These are phyloP conservation scores for Coniochaeta sp. DNA, from an alignment of 2,329 filamentous ascomycete species.

Conservation along the genomic window DNA sequence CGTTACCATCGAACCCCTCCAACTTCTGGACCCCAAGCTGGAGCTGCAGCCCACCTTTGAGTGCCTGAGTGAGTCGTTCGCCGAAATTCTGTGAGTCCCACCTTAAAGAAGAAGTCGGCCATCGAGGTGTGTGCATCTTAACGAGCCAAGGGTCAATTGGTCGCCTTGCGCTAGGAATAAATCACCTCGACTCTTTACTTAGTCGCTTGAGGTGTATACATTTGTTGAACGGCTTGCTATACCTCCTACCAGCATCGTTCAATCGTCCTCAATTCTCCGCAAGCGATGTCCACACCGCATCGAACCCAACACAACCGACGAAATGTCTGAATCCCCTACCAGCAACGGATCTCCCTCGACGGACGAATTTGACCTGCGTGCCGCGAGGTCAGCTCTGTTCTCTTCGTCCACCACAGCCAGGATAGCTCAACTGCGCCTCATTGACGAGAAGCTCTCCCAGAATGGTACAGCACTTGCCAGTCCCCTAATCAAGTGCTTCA, in stretches of 20 bases:
- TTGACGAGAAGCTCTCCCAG: slow-evolving; percentile 49
- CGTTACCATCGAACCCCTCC: not conserved
- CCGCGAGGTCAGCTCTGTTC: slow-evolving; percentile 41
- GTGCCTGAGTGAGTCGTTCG: not conserved
- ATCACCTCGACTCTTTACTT: not conserved
- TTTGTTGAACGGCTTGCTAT: not conserved
- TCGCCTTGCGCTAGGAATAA: not conserved
- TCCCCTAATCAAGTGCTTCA: slow-evolving; percentile 3
- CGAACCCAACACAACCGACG: slow-evolving; percentile 23
- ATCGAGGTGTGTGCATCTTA: not conserved
- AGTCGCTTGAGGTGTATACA: not conserved
- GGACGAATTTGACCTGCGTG: slow-evolving; percentile 39
- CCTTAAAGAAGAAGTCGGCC: not conserved
- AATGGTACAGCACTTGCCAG: slow-evolving; percentile 34
- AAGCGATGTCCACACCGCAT: slow-evolving; percentile 23
- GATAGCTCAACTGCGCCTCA: slow-evolving; percentile 42
- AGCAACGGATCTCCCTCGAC: slow-evolving; percentile 26
- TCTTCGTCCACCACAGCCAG: slow-evolving; percentile 56
- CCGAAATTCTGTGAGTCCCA: not conserved
- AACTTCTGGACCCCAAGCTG: not conserved
- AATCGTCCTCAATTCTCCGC: not conserved
- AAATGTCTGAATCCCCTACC: slow-evolving; percentile 42
- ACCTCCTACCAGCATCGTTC: not conserved
- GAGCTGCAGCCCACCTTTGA: not conserved
- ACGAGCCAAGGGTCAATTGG: not conserved